Evolutionary conservation across 2,329 filamentous ascomycete genomes (phyloP), one percentile per base, ranked within the genome.

Genomic region (Sporothrix curviconia): DNA sequence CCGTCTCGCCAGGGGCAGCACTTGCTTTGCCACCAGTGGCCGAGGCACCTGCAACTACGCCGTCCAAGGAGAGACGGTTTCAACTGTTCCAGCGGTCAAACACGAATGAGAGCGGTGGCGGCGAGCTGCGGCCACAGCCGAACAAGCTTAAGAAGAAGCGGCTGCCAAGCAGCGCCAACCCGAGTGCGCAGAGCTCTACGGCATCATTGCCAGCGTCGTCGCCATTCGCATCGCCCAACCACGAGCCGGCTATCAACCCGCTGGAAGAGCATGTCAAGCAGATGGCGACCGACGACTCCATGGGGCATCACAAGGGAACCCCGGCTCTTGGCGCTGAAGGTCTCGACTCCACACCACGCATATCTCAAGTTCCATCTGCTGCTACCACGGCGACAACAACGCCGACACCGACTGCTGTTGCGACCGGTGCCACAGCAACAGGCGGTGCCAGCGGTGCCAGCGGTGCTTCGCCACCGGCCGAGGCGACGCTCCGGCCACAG

Each of bases 111-210:
- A 79, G 76, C 24, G 34, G 49, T 28, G 17, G 28, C 42, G 79
- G 76, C 37, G 85, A 85, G 61, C 85, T 81, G 65, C 82, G 89
- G 46, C 54, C 57, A 1, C 87, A 86, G 68, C 90, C 91, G 0
- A 96, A 96, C 67, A 96, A 96, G 71, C 76, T 99, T 53, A 88
- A 87, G 70, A 97, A 97, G 77, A 96, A 90, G 71, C 80, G 85
- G 61, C 76, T 88, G 56, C 86, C 89, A 0, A 86, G 84, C 42
- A 90, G 89, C 66, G 74, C 87, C 22, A 92, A 90, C 64, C 86
- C 86, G 19, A 96, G 92, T 68, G 92, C 92, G 0, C 91, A 96
- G 62, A 96, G 92, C 67, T 97, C 94, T 15, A 87, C 83, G 7
- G 83, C 88, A 15, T 96, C 92, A 7, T 75, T 95, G 15, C 69